Evolutionary conservation across 148 eudicot species (phyloP), one percentile per base, ranked within the genome.

Genomic region (Rhododendron ferrugineum): DNA sequence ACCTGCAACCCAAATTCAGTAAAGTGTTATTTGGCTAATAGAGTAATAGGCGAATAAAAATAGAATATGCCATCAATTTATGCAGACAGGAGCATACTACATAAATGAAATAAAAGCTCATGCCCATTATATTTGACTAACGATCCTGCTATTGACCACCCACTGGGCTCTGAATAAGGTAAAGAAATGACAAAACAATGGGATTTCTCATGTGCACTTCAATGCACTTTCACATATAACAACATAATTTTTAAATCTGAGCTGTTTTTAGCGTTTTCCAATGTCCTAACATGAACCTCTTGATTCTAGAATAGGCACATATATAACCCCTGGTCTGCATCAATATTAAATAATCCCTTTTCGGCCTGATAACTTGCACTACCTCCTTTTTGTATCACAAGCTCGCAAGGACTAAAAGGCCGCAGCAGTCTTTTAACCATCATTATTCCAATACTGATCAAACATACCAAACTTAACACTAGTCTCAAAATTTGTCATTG

Each of bases 1-100:
- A 92, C 87, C 93, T 92, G 86, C 80, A 56, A 8, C 18, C 47
- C 26, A 14, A 22, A 50, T 80, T 26, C 80, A 23, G 28, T 2
- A 10, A 78, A 44, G 16, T 13, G 26, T 44, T 23, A 78, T 44
- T 78, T 42, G 28, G 54, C 13, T 44, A 78, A 44, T 40, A 40
- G 44, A 40, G 44, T 40, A 40, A 40, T 42, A 78, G 11, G 18
- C 3, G 18, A 44, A n/a, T 8, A 44, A 40, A 20, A 78, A n/a
- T 44, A 44, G 42, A 23, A 40, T 7, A 9, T 77, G 42, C 80
- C 15, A 23, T 49, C 80, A 37, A 37, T 42, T 18, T 77, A 42
- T 7, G 44, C 49, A 77, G 49, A 76, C 40, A 20, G 14, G 26
- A 74, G 40, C 11, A 37, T 26, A 11, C 23, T 2, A 26, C 30